Evolutionary conservation across 106 monocot genomes (phyloP), one percentile per base, ranked within the genome.

Genomic region (Dendrobium catenatum): DNA sequence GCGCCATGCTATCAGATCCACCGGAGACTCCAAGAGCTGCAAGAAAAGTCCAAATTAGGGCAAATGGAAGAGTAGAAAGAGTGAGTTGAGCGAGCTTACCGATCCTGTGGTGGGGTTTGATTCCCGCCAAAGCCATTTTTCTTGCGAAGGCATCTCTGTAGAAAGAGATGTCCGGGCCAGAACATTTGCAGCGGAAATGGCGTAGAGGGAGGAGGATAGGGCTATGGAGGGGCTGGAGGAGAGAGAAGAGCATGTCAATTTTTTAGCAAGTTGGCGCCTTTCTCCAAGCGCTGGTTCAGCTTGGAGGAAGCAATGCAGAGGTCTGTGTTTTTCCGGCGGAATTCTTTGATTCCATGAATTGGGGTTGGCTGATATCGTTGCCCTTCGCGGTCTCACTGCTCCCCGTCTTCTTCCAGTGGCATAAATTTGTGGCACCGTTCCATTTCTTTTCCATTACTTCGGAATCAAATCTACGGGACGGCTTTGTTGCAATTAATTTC

Each of bases 1-100:
- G 88, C 66, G 99, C 95, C 91, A 91, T 90, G 83, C 95, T 95
- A 80, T 99, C 99, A 8, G 99, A 91, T 6, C 99, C 99, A 22
- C 99, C 99, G 26, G 99, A 99, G 51, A 99, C 93, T 73, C 99
- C 99, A 61, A 99, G 19, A 44, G 95, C 99, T 99, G 82, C 64
- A 61, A 85, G 7, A 9, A 29, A 17, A 4, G 19, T 8, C 72
- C 20, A 46, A 72, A 13, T n/a, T 51, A n/a, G 20, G 2, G 5
- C 22, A 77, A 42, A 26, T 16, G 37, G 7, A 20, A 42, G 2
- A 18, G 42, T 0, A 51, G 6, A 0, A 26, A 43, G n/a, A 75
- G 0, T 19, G 72, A 47, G 6, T 1, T 42, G 46, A 41, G 31
- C 10, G 15, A 42, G 20, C 75, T 74, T 77, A 95, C 99, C 99